phyloP scores from a whole-genome alignment of 2,329 filamentous ascomycete species.

The Verticillium nonalfalfae region DNA sequence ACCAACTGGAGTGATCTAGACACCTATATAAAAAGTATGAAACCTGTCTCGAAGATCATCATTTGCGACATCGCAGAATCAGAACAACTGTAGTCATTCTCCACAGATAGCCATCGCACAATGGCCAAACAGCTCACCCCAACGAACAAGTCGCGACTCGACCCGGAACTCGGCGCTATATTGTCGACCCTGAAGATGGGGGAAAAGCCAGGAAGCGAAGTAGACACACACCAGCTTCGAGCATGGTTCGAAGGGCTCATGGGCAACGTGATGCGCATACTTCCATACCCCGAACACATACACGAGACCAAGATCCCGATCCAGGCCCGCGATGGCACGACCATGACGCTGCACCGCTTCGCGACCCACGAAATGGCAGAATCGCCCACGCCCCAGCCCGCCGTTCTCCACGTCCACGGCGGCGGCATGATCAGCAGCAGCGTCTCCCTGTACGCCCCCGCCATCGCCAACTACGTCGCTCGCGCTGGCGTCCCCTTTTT shows the following conservation, averaged over 20 bases:
- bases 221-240: background rate
- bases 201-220: background rate
- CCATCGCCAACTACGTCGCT: conserved; percentile 17
- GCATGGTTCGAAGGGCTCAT: background rate
- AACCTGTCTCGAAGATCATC: no score
- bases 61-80: no score
- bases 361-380: background rate
- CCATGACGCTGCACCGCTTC: conserved; percentile 12
- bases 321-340: conserved; percentile 10
- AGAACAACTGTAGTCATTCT: no score
- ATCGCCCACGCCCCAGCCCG: conserved; percentile 11
- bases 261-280: background rate
- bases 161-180: background rate
- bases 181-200: background rate
- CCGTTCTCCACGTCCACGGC: conserved; percentile 30
- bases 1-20: no score
- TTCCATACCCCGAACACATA: conserved; percentile 4
- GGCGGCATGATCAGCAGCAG: conserved; percentile 29
- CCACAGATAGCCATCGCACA: no score
- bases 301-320: conserved; percentile 8
- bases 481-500: conserved; percentile 24
- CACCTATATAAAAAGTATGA: no score
- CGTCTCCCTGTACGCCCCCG: conserved; percentile 15
- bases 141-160: background rate
- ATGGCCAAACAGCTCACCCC: background rate